Conservation (phyloP, 1,284 basidiomycete genomes). For the Microbotryum silenes-acaulis region DNA sequence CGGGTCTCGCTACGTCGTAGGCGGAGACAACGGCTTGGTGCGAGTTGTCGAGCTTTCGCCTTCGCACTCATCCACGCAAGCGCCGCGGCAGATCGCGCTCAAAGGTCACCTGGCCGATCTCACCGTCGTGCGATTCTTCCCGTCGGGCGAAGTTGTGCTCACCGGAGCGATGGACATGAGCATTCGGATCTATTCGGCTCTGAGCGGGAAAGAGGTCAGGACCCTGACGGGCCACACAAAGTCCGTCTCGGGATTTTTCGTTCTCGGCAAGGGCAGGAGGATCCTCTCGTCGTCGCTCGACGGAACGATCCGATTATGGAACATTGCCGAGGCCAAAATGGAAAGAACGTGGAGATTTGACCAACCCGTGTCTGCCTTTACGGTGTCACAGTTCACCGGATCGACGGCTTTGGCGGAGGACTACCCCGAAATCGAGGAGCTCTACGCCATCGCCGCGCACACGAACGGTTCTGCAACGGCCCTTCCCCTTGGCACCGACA, state of each 20-base stretch:
- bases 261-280: conserved; percentile 28
- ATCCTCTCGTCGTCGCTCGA: conserved; percentile 45
- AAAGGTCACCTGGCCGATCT: conserved; percentile 46
- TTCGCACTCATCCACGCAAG: conserved; percentile 1
- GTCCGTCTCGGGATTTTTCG: conserved; percentile 35
- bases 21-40: conserved; percentile 42
- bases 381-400: background rate
- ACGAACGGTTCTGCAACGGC: conserved; percentile 13
- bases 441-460: conserved; percentile 11
- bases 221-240: conserved; percentile 41
- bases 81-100: conserved; percentile 33
- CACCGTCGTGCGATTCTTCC: conserved; percentile 38
- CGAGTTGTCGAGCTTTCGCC: conserved; percentile 35
- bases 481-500: background rate
- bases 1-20: conserved; percentile 38
- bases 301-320: conserved; percentile 40
- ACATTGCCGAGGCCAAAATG: conserved; percentile 6
- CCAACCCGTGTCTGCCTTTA: conserved; percentile 9
- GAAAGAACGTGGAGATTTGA: conserved; percentile 13
- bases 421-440: background rate
- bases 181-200: conserved; percentile 41
- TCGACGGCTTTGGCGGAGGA: background rate
- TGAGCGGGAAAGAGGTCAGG: conserved; percentile 47
- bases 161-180: conserved; percentile 43
- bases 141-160: conserved; percentile 40